Conservation (phyloP, 345 rosid genomes). For the Arabidopsis suecica region DNA sequence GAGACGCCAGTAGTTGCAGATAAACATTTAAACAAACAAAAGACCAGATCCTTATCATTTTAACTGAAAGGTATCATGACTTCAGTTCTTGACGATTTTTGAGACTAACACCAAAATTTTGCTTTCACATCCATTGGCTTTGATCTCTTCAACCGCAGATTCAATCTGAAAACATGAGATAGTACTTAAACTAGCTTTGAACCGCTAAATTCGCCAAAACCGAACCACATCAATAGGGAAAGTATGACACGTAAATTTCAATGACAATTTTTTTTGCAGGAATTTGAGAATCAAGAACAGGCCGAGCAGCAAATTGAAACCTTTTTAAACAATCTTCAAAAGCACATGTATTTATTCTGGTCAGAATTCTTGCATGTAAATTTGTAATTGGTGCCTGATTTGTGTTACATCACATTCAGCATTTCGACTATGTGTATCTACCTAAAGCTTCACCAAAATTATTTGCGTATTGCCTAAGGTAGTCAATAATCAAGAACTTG, state of each 20-base stretch:
- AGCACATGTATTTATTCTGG: background rate
- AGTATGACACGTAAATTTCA: background rate
- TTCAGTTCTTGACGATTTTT: background rate
- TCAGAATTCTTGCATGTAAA: background rate
- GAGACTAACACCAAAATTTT: background rate
- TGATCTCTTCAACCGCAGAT: constrained; percentile 6
- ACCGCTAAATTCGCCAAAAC: background rate
- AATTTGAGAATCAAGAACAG: background rate
- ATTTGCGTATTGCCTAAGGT: background rate
- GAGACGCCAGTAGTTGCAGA: too few relatives aligned
- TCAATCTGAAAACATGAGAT: background rate
- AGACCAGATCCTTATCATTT: background rate
- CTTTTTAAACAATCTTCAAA: constrained; percentile 1
- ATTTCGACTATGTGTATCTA: background rate
- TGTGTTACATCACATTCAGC: background rate
- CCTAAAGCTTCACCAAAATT: background rate
- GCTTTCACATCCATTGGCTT: constrained; percentile 19
- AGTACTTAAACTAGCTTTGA: background rate
- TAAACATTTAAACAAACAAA: background rate
- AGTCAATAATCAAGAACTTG: background rate
- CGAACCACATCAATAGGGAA: background rate
- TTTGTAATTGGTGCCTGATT: background rate
- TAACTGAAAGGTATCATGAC: background rate
- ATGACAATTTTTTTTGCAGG: background rate
- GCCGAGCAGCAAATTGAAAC: background rate